Percentiles rank a stretch among this genome's conserved stretches.
Evolutionary conservation across 1,139 yeast genomes (phyloP).

Genomic region (Yamadazyma pseudoaaseri): DNA sequence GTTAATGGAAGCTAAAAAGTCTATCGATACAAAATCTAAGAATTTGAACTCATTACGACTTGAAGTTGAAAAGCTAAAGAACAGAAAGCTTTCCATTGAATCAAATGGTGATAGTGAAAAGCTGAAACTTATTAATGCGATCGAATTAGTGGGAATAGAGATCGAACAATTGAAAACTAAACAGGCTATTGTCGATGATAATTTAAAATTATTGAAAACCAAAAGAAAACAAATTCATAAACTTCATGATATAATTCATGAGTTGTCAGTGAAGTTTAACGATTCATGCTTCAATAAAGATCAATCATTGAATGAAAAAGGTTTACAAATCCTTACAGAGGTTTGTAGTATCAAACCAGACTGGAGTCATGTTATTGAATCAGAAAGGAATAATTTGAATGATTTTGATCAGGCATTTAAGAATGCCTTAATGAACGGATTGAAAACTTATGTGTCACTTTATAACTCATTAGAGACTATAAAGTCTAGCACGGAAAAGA

Average conservation of each 20-base stretch:
- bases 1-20: constrained; percentile 22
- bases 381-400: constrained; percentile 27
- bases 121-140: constrained; percentile 1
- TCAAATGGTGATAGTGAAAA: constrained; percentile 3
- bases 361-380: constrained; percentile 36
- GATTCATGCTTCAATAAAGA: constrained; percentile 32
- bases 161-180: constrained; percentile 12
- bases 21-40: constrained; percentile 14
- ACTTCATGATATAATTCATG: constrained; percentile 2
- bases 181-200: constrained; percentile 22
- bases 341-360: constrained; percentile 29
- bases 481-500: constrained; percentile 24
- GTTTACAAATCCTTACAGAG: constrained; percentile 26
- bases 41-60: constrained; percentile 5
- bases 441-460: constrained; percentile 30
- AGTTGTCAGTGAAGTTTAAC: constrained; percentile 27
- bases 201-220: constrained; percentile 22
- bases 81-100: constrained; percentile 3
- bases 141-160: neutral
- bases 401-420: constrained; percentile 37
- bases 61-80: constrained; percentile 2
- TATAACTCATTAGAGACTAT: constrained; percentile 33
- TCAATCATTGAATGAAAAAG: constrained; percentile 28
- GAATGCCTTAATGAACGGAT: constrained; percentile 28
- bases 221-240: constrained; percentile 32